Percentiles rank a stretch among this genome's conserved stretches.
Evolutionary conservation across 495 filamentous ascomycete genomes (phyloP).

Genomic region (Sporormia fimetaria): DNA sequence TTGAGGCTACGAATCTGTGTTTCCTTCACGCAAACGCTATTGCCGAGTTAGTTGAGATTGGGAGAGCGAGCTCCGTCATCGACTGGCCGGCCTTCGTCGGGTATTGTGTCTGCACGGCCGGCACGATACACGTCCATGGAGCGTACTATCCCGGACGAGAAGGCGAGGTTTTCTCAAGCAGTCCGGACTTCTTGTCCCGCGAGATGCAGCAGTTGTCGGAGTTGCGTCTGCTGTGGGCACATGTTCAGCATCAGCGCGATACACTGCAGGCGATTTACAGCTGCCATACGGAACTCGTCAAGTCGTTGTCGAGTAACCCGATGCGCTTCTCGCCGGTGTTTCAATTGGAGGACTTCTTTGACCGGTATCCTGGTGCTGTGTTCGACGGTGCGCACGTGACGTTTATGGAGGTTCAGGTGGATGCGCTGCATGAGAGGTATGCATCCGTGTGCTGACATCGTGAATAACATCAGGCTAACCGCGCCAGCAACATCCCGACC

Average conservation of each 20-base stretch:
- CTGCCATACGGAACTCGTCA: constrained; percentile 62
- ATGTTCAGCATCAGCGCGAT: constrained; percentile 67
- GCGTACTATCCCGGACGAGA: constrained; percentile 62
- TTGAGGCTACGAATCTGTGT: constrained; percentile 74
- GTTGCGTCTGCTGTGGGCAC: constrained; percentile 60
- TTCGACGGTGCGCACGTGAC: constrained; percentile 46
- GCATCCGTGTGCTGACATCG: constrained; percentile 7
- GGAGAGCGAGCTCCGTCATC: constrained; percentile 49
- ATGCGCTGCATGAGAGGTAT: constrained; percentile 28
- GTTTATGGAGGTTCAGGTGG: constrained; percentile 30
- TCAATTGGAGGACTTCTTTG: constrained; percentile 77
- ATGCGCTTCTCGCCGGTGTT: constrained; percentile 66
- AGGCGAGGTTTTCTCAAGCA: constrained; percentile 51
- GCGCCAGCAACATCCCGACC: constrained; percentile 6
- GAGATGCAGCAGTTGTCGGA: constrained; percentile 71
- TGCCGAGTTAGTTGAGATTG: constrained; percentile 68
- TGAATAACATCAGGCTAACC: background rate
- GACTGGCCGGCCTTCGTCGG: constrained; percentile 78
- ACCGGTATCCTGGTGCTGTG: constrained; percentile 51
- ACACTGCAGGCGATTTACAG: constrained; percentile 61
- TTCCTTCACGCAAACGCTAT: constrained; percentile 82
- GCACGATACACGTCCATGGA: constrained; percentile 75
- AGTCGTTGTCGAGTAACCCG: constrained; percentile 51
- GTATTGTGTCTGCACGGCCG: constrained; percentile 71
- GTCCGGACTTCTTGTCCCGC: constrained; percentile 58